phyloP scores from a whole-genome alignment of 352 stramenopile genomes.

The Aphanomyces astaci region DNA sequence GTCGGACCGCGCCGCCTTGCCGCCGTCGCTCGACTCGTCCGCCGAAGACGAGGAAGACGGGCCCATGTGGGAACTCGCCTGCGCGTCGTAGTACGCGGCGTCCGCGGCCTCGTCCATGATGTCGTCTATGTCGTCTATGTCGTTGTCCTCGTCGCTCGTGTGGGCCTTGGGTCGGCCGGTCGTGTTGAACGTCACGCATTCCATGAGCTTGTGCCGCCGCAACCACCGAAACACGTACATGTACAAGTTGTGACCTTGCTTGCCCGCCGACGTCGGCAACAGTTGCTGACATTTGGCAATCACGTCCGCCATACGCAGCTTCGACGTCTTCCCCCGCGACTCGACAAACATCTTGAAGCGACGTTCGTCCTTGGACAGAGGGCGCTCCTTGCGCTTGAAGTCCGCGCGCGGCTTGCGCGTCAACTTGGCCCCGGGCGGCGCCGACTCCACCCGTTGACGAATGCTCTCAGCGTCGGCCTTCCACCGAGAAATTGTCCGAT shows the following conservation, averaged over 20 bases:
- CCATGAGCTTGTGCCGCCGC: constrained; percentile 3
- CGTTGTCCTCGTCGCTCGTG: constrained; percentile 6
- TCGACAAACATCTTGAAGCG: constrained; percentile 3
- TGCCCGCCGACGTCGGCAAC: not conserved
- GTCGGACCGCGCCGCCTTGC: not conserved
- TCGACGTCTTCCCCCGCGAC: not conserved
- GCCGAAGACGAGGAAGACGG: not conserved
- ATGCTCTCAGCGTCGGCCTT: constrained; percentile 10
- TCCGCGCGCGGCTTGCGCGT: constrained; percentile 3
- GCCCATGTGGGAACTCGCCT: not conserved
- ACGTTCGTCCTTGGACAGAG: not conserved
- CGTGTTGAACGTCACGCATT: constrained; percentile 4
- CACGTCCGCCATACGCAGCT: constrained; percentile 1
- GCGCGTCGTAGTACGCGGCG: not conserved
- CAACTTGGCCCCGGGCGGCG: constrained; percentile 5
- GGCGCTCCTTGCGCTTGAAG: constrained; percentile 8
- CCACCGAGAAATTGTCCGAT: constrained; percentile 7
- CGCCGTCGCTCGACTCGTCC: not conserved
- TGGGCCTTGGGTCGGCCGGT: not conserved
- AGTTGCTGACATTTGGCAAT: constrained; percentile 7
- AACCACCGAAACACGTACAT: constrained; percentile 14
- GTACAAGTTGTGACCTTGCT: constrained; percentile 13
- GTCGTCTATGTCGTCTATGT: not conserved
- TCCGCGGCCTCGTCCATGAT: not conserved
- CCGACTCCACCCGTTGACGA: not conserved